Evolutionary conservation across 2,329 filamentous ascomycete species (phyloP).

Genomic region (Botrytis hyacinthi): DNA sequence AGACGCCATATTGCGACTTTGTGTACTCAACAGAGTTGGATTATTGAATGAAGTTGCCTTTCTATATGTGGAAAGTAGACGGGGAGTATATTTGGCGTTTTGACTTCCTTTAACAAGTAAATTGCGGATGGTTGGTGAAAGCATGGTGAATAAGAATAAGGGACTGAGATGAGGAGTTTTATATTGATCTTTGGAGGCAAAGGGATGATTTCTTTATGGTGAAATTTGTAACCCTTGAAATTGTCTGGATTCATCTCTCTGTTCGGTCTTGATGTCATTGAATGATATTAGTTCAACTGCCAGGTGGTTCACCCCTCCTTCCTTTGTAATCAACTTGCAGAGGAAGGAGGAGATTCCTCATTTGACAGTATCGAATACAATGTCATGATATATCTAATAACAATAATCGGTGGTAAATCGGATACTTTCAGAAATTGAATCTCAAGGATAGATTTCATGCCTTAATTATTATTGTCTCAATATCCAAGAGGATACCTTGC

Average conservation of each 20-base stretch:
- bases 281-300: not conserved
- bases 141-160: not conserved
- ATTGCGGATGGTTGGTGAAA: not conserved
- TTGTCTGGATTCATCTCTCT: not conserved
- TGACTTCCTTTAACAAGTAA: not conserved
- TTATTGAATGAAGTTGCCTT: not conserved
- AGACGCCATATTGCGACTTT: conserved; percentile 28
- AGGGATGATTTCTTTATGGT: not conserved
- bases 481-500: not conserved
- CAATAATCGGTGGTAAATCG: not conserved
- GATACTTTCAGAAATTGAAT: not conserved
- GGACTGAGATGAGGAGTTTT: not conserved
- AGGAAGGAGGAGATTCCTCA: not conserved
- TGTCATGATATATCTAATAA: not conserved
- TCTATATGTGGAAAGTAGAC: conserved; percentile 8
- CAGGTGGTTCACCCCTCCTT: not conserved
- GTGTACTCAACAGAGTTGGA: not conserved
- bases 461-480: not conserved
- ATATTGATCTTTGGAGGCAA: not conserved
- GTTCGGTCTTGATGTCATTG: conserved; percentile 15
- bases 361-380: not conserved
- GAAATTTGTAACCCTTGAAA: not conserved
- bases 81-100: not conserved
- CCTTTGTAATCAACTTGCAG: conserved; percentile 23
- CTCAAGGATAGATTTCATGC: not conserved